Base-by-base conservation (phyloP, 345 rosid genomes). In the Limnanthes douglasii region DNA sequence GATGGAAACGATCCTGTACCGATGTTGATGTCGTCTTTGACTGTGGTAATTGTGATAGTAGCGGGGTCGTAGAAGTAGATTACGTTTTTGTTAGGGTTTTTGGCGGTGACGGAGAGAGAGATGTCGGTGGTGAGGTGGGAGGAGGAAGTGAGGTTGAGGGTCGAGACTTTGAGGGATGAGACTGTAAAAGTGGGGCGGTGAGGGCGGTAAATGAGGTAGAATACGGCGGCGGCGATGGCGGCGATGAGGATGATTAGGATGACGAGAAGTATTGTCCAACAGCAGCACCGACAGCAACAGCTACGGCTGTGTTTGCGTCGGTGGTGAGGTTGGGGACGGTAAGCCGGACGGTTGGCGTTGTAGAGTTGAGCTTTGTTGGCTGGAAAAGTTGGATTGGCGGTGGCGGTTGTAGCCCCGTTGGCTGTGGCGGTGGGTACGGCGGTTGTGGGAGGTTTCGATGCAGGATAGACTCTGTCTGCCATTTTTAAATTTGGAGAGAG, bases 171-270 rank as follows among this genome's bases (percentile, higher is more conserved):
- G 57, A 82, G 53, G 11, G 69, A 47, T 30, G 85, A 59, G 48
- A 86, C 69, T 36, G 66, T 11, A 74, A 82, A 78, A 45, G 52
- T 12, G 0, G 95, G 95, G 15, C 68, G 78, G 32, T 73, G 83
- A 15, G 95, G 97, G 30, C 78, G 78, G 75, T 82, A 86, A 29
- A 82, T 39, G 32, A 64, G 44, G 74, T 78, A 86, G 2, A 86
- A 2, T 38, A 66, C 36, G 10, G 59, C 69, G 0, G 65, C 63
- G 1, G 75, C 73, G 42, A 68, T 80, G 23, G 42, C 64, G 31
- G 59, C 62, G 64, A 78, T 21, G 51, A 86, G 27, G 42, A 86
- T 14, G 33, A 48, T 4, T 44, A 86, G 38, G 34, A 86, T 41
- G 14, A 58, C 12, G 7, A 73, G 19, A 53, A 81, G 59, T 2